phyloP scores from a whole-genome alignment of 108 stramenopile species.

The Nitzschia palea region DNA sequence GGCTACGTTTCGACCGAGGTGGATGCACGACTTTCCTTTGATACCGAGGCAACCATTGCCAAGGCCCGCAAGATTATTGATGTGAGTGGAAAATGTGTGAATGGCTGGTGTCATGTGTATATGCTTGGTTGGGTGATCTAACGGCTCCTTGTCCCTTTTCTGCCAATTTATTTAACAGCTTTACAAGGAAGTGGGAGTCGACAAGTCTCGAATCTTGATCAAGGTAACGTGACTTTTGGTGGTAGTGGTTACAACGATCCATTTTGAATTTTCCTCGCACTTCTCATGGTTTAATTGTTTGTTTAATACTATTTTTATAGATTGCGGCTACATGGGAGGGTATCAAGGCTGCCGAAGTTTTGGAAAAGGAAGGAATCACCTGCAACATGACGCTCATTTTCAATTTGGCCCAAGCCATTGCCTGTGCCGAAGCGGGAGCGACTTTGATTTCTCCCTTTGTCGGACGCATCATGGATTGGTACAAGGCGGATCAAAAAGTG shows the following conservation, averaged over 20 bases:
- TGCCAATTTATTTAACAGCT: conserved; percentile 36
- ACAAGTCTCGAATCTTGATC: conserved; percentile 94
- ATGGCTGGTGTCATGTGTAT: too few relatives aligned
- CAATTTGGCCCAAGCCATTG: conserved; percentile 93
- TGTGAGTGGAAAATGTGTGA: background rate
- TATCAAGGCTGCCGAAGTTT: conserved; percentile 91
- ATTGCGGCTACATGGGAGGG: conserved; percentile 93
- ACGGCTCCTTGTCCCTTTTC: too few relatives aligned
- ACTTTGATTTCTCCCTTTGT: conserved; percentile 99
- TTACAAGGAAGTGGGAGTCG: conserved; percentile 92
- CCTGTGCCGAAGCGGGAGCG: conserved; percentile 95
- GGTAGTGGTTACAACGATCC: conserved; percentile 36
- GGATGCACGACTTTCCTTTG: conserved; percentile 98
- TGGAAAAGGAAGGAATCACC: conserved; percentile 96
- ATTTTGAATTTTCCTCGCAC: background rate
- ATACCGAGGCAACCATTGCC: conserved; percentile 91
- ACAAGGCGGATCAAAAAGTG: conserved; percentile 86
- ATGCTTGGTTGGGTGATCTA: too few relatives aligned
- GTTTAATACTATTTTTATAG: background rate
- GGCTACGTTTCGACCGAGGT: conserved; percentile 99
- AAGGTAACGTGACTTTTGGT: conserved; percentile 74
- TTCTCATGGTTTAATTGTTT: background rate
- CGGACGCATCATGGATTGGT: conserved; percentile 98
- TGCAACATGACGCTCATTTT: conserved; percentile 99
- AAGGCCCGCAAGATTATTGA: conserved; percentile 94